Evolutionary conservation across 306 rosid genomes (phyloP).

Genomic region (Castanopsis chinensis): DNA sequence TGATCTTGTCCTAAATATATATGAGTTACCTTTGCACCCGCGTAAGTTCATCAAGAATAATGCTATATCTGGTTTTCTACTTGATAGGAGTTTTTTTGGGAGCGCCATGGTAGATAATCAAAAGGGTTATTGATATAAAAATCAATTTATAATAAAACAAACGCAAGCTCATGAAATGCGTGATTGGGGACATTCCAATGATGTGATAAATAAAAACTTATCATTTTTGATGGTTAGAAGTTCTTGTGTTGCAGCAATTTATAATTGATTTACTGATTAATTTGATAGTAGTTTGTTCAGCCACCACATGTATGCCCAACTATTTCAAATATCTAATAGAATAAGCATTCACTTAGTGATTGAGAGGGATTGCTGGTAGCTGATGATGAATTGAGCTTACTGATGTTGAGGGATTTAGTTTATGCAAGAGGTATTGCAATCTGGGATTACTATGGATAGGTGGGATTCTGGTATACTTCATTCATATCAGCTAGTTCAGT

Average conservation of each 20-base stretch:
- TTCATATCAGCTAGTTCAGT: slow-evolving; percentile 2
- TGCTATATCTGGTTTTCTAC: neutral
- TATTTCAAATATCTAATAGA: neutral
- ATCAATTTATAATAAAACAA: neutral
- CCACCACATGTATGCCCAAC: neutral
- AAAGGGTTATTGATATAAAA: neutral
- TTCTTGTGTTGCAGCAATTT: neutral
- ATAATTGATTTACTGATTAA: neutral
- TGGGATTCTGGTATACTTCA: slow-evolving; percentile 23
- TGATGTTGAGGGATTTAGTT: slow-evolving; percentile 6
- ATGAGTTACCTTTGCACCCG: neutral
- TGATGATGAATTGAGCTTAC: neutral
- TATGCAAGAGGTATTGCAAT: slow-evolving; percentile 13
- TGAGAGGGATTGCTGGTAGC: slow-evolving; percentile 6
- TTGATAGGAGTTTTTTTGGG: neutral
- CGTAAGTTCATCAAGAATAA: neutral
- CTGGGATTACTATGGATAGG: slow-evolving; percentile 15
- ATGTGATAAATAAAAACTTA: neutral
- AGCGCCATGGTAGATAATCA: neutral
- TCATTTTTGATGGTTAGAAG: neutral
- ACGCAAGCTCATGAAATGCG: neutral
- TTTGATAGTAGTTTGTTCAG: neutral
- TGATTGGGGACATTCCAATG: neutral
- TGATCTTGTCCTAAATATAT: neutral
- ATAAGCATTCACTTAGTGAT: neutral